Evolutionary conservation across 2,329 filamentous ascomycete genomes (phyloP), one percentile per base, ranked within the genome.

Genomic region (Penicillium sp.): DNA sequence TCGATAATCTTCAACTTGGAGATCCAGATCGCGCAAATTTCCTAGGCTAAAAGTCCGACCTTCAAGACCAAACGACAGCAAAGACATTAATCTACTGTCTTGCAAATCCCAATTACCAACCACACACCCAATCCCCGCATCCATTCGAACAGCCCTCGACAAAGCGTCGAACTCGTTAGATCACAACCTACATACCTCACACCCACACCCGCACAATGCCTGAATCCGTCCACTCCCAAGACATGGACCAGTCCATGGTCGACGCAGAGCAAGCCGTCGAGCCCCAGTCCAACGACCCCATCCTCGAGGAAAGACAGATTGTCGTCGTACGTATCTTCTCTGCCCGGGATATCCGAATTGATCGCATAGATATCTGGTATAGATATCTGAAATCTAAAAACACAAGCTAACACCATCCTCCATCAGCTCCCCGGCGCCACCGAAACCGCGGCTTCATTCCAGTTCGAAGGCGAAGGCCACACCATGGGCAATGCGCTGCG

Each of bases 401-500:
- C 8, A 45, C 10, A 43, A 41, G 9, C 37, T 33, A 38, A 45
- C 45, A 33, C 31, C 10, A 19, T 6, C 24, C 12, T n/a, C 33
- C 17, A 49, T 45, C 31, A 96, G 91, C 76, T 96, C 26, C 85
- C 88, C 32, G 90, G 90, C 42, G 87, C 87, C 48, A 85, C 71
- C 15, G 86, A 91, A 43, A 91, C 85, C 8, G 90, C 90, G 4
- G 93, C 93, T 28, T 95, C 89, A 15, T 98, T 97, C 67, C 88
- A 97, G 67, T 95, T 98, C 62, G 82, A 87, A 53, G 84, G 88
- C 40, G 93, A 98, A 73, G 89, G 94, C 38, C 93, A 98, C 71
- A 98, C 93, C 0, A 76, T 98, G 45, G 93, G 93, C 26, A 98
- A 98, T 70, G 88, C 90, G 9, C 73, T 98, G 61, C 81, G 93